phyloP scores from a whole-genome alignment of 2,329 filamentous ascomycete genomes.

The Emmonsiellopsis sp. region DNA sequence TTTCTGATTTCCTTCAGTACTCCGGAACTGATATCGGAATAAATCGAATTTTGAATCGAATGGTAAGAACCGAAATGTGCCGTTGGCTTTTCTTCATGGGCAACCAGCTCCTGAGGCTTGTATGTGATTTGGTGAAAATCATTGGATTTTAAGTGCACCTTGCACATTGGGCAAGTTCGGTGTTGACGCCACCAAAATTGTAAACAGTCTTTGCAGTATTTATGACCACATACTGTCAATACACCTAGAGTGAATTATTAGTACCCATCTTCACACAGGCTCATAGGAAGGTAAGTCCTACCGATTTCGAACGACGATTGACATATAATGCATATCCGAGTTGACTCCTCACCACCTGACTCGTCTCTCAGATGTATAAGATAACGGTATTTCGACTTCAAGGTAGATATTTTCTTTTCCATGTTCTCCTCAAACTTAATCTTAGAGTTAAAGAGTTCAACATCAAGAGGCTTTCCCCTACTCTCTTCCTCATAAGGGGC shows the following conservation, averaged over 20 bases:
- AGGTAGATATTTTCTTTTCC: slow-evolving; percentile 50
- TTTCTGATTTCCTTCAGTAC: slow-evolving; percentile 73
- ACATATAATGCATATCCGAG: slow-evolving; percentile 78
- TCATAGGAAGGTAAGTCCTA: slow-evolving; percentile 39
- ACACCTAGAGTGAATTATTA: slow-evolving; percentile 21
- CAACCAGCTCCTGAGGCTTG: slow-evolving; percentile 63
- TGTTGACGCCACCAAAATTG: slow-evolving; percentile 66
- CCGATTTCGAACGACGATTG: slow-evolving; percentile 67
- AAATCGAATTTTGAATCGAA: slow-evolving; percentile 50
- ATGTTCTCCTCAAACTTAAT: slow-evolving; percentile 42
- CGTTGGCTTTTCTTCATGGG: slow-evolving; percentile 46
- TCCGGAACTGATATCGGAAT: slow-evolving; percentile 62
- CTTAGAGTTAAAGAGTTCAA: slow-evolving; percentile 35
- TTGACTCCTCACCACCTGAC: slow-evolving; percentile 49
- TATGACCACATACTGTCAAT: slow-evolving; percentile 75
- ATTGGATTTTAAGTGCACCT: slow-evolving; percentile 52
- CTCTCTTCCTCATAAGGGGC: slow-evolving; percentile 58
- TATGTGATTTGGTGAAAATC: slow-evolving; percentile 81
- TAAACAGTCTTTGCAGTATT: slow-evolving; percentile 86
- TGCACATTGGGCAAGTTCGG: slow-evolving; percentile 77
- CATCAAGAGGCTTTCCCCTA: slow-evolving; percentile 48
- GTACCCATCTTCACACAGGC: slow-evolving; percentile 3
- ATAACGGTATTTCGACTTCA: slow-evolving; percentile 70
- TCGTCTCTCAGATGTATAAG: slow-evolving; percentile 54
- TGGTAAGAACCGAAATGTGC: slow-evolving; percentile 18